These are phyloP conservation scores for Oidiodendron maius DNA, from an alignment of 495 filamentous ascomycete species.

Conservation along the genomic window DNA sequence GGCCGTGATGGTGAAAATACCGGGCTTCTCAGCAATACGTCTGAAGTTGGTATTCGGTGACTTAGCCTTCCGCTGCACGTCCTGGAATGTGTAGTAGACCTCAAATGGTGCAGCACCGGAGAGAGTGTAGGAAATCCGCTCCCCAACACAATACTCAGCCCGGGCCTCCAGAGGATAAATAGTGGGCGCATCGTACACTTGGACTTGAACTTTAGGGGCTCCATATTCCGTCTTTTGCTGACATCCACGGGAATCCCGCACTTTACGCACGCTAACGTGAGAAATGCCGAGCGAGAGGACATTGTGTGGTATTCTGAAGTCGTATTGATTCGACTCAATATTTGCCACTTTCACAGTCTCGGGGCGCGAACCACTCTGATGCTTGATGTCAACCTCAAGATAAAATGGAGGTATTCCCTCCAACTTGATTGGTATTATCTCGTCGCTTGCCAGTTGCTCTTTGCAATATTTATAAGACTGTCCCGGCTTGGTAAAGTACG, in stretches of 20 bases:
- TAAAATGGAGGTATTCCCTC: constrained; percentile 83
- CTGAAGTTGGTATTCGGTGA: constrained; percentile 74
- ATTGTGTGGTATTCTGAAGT: constrained; percentile 75
- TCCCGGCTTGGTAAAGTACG: constrained; percentile 76
- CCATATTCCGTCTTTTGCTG: constrained; percentile 62
- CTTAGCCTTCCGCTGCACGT: constrained; percentile 67
- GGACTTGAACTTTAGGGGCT: constrained; percentile 70
- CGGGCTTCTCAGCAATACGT: constrained; percentile 84
- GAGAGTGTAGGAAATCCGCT: constrained; percentile 83
- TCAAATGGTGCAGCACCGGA: constrained; percentile 86
- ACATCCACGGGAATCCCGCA: constrained; percentile 81
- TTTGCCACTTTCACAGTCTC: constrained; percentile 73
- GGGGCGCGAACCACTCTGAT: constrained; percentile 70
- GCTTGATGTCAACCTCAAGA: constrained; percentile 86
- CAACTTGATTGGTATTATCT: constrained; percentile 78
- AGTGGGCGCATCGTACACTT: constrained; percentile 85
- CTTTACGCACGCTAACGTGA: constrained; percentile 77
- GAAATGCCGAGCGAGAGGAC: constrained; percentile 80
- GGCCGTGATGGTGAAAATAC: constrained; percentile 79
- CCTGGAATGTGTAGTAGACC: constrained; percentile 85
- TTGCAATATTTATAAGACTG: constrained; percentile 94
- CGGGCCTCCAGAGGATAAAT: constrained; percentile 82
- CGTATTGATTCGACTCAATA: constrained; percentile 66
- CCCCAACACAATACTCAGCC: constrained; percentile 89
- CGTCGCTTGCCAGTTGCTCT: constrained; percentile 70